Base-by-base conservation (phyloP, 1,284 basidiomycete species). In the Melampsora larici-populina region DNA sequence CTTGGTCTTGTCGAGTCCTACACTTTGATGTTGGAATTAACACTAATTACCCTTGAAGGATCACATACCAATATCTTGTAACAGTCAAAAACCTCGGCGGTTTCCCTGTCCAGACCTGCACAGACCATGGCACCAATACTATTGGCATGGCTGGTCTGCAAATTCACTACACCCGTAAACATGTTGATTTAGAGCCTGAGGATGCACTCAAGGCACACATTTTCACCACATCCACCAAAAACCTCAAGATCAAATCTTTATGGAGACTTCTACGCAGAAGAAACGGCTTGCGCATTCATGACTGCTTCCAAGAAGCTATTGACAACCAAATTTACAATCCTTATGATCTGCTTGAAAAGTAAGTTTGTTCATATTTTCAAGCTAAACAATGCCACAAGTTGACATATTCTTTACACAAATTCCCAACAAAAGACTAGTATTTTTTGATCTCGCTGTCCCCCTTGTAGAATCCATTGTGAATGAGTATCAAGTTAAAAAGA, bases 221-320 rank as follows among this genome's bases (percentile, higher is more conserved):
- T 7, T 70, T 70, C 48, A 70, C 68, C 9, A 49, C 51, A 26
- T 36, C 8, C 9, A 26, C n/a, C 13, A 36, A 70, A 24, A 70
- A 60, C 24, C 68, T 49, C 11, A 70, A 70, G 69, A 70, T 70
- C 18, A 49, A 58, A 31, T 58, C 6, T 17, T 18, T 70, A 4
- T 51, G 67, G 46, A 46, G n/a, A 3, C 26, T 49, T 21, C 3
- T 70, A 31, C 36, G 48, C 31, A 70, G 49, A 26, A 4, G 48
- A 70, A 31, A 49, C 31, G n/a, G 55, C 33, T 26, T 33, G 18
- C 48, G 48, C 11, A 49, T 49, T 49, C 48, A 49, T 49, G 11
- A 21, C 48, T 11, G 21, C 11, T 49, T 49, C 21, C 48, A 49
- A 49, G 48, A 49, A 49, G 17, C 67, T 1, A 33, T 13, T 2